A percentile compares a stretch with the other conserved stretches of the same genome.
Conservation (phyloP, 306 rosid genomes). For the Dalbergia cochinchinensis region DNA sequence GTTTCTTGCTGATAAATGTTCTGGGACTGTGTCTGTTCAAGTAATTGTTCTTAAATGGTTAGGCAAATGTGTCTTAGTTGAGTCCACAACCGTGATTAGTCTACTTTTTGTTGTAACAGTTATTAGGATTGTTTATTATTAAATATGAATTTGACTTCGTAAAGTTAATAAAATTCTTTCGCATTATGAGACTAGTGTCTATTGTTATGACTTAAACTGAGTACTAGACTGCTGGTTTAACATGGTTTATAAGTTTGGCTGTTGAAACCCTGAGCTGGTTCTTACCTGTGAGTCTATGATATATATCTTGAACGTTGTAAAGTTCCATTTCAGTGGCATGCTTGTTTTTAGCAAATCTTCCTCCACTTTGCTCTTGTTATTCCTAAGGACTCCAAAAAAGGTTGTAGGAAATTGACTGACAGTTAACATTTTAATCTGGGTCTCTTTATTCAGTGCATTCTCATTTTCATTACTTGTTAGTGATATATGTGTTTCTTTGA, state of each 20-base stretch:
- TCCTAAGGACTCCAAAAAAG: conserved; percentile 9
- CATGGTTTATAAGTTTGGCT: neutral
- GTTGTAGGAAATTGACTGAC: conserved; percentile 19
- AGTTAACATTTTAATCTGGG: conserved; percentile 4
- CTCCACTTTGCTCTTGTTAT: neutral
- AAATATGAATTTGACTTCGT: conserved; percentile 5
- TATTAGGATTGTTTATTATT: neutral
- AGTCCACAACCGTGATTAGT: conserved; percentile 7
- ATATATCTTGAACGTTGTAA: conserved; percentile 2
- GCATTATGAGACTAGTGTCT: neutral
- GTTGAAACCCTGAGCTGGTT: conserved; percentile 24
- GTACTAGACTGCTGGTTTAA: neutral
- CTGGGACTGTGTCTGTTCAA: conserved; percentile 18
- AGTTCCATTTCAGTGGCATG: conserved; percentile 2
- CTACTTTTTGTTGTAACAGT: conserved; percentile 5
- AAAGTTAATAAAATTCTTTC: conserved; percentile 2
- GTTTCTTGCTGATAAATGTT: conserved; percentile 12
- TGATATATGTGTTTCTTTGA: conserved; percentile 52
- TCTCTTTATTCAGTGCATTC: conserved; percentile 27
- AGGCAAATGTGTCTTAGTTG: neutral
- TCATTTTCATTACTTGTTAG: conserved; percentile 39
- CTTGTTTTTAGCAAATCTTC: conserved; percentile 17
- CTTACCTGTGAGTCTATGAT: neutral
- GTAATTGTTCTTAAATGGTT: conserved; percentile 13
- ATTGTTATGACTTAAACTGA: neutral